Evolutionary conservation across 2,329 filamentous ascomycete genomes (phyloP), one percentile per base, ranked within the genome.

Genomic region (Diaporthe citriasiana): DNA sequence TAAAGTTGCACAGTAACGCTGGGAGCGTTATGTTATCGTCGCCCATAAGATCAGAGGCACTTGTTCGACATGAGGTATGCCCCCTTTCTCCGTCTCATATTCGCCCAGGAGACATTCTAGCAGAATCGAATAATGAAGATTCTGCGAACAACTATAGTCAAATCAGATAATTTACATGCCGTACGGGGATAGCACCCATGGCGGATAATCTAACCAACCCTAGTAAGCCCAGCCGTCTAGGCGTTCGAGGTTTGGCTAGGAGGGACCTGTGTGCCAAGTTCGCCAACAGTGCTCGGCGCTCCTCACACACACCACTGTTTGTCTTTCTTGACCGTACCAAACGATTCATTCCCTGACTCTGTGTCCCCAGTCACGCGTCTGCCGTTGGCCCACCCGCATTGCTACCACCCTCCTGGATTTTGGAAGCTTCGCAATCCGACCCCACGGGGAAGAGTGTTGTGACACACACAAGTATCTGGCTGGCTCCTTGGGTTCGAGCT

Each of bases 401-500:
- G 47, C 63, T 68, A 68, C 59, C 33, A 40, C 15, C 45, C 47
- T 68, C 30, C 9, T 30, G 45, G 30, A 17, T 15, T 40, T 27
- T 40, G 3, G 27, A 53, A 50, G 63, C 45, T 68, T 53, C 25
- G 19, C 22, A 40, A n/a, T 40, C n/a, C n/a, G 1, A 68, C 45
- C 63, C 63, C 63, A 47, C 63, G 47, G 47, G 47, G 45, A 68
- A 53, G 57, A 19, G 33, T 25, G n/a, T 12, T 19, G 4, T 22
- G 33, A 40, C 4, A 53, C 13, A n/a, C 63, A 13, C 35, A 68
- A 40, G 22, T 35, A 15, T 3, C 13, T 27, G 27, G 15, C 22
- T 68, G 53, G 63, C 63, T 53, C 25, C 63, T 68, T 68, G 47
- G 63, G 22, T 8, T 68, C 47, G 33, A 68, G 63, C 63, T 68